Base-by-base conservation (phyloP, 2,329 filamentous ascomycete species). In the Trichoderma harzianum region DNA sequence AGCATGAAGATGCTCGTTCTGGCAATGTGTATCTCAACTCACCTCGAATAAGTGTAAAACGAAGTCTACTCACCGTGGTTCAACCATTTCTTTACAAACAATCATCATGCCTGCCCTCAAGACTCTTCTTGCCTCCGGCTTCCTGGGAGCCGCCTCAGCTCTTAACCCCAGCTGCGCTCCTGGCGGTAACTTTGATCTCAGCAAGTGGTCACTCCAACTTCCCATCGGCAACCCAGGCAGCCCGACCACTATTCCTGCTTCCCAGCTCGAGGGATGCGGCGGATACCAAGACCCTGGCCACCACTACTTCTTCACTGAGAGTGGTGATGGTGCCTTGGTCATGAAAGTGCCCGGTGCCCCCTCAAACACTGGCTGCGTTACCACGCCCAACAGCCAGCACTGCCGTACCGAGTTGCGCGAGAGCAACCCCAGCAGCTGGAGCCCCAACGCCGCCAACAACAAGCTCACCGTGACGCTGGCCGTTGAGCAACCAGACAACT, bases 401-500 rank as follows among this genome's bases (percentile, higher is more conserved):
- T 84, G 83, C 73, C 82, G 81, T 28, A 83, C 80, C 7, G 83
- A 84, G 74, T 75, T 84, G 12, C 81, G 82, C 14, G 82, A 84
- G 75, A 72, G 72, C n/a, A 75, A 64, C 32, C 81, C 81, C 2
- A 77, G 68, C 10, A 77, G 74, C 71, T 79, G 82, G 82, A 75
- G 78, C 60, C 80, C 82, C 5, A 79, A 77, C 10, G 73, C 72
- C 14, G 62, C 70, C 3, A 74, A 65, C 24, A 70, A 72, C 67
- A 57, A 55, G 11, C 47, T 72, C 47, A 72, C 66, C 1, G 71
- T 72, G 36, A 39, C 58, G 7, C 74, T 84, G 5, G 72, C 76
- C 32, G 78, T 81, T 0, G 78, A 80, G 72, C 78, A 82, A 72
- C 80, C 79, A 16, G 75, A 77, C 32, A 77, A 80, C 61, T 80